A percentile compares a stretch with the other conserved stretches of the same genome.
These are phyloP conservation scores for Fraxinus platypoda DNA, from an alignment of 305 asterid species.

Conservation along the genomic window DNA sequence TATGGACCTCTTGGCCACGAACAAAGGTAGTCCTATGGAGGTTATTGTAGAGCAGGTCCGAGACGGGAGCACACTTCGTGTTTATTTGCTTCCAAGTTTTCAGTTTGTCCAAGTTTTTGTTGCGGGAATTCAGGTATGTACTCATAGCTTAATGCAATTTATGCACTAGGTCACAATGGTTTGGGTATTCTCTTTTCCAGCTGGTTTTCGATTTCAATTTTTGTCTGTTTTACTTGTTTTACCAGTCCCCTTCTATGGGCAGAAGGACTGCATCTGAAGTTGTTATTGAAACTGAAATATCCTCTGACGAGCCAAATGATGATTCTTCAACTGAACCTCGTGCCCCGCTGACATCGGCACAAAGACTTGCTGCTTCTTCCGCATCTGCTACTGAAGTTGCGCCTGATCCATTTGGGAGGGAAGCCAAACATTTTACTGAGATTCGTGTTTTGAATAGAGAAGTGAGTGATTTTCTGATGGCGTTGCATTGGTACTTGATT, in stretches of 20 bases:
- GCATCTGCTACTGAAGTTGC: conserved; percentile 62
- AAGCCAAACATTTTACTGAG: conserved; percentile 97
- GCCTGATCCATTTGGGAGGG: conserved; percentile 88
- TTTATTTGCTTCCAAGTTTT: conserved; percentile 88
- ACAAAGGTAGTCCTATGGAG: conserved; percentile 85
- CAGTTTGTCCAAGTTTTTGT: conserved; percentile 87
- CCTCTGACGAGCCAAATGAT: conserved; percentile 69
- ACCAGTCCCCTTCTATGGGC: conserved; percentile 92
- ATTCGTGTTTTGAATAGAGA: conserved; percentile 92
- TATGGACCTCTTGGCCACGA: conserved; percentile 63
- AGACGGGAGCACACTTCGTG: conserved; percentile 94
- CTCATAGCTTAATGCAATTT: neutral
- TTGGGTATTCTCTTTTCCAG: neutral
- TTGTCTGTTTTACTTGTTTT: conserved; percentile 12
- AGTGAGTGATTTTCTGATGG: conserved; percentile 43
- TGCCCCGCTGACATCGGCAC: conserved; percentile 87
- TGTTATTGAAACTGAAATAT: conserved; percentile 35
- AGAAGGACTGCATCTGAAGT: conserved; percentile 67
- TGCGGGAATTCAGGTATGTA: conserved; percentile 89
- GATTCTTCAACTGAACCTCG: conserved; percentile 49
- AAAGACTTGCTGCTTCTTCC: conserved; percentile 76
- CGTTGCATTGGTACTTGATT: neutral
- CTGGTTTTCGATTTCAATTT: neutral
- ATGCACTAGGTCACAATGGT: neutral
- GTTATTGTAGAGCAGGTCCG: conserved; percentile 93